Evolutionary conservation across 1,139 yeast species (phyloP), one percentile per base, ranked within the genome.

Genomic region (Geotrichum klebahnii): DNA sequence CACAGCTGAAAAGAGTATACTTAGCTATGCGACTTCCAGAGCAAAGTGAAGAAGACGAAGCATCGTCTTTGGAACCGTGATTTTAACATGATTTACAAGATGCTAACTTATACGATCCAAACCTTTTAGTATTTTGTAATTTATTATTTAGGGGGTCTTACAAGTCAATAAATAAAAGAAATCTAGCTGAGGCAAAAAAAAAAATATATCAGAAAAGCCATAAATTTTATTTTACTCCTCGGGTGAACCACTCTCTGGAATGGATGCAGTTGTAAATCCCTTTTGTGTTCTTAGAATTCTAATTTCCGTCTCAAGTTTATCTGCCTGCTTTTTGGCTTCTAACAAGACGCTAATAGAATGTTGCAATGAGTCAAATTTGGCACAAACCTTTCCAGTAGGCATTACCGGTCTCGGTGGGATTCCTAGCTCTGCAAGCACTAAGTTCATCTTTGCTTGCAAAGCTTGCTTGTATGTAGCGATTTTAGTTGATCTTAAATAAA

Each of bases 261-360:
- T 31, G 10, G 35, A 22, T 26, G 38, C 16, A 17, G 17, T 40
- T 3, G 44, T n/a, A 17, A 14, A 38, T 22, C 46, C 53, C 38
- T 52, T 58, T 53, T 57, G 59, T 5, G 53, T 55, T 60, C 78
- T 78, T 29, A 82, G 75, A 56, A 86, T 76, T 54, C 76, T 74
- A 45, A 84, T 76, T 60, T 89, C 97, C 1, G 95, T 81, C 56
- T 87, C 94, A 19, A 89, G 71, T 68, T 89, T 89, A 67, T 92
- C 98, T 34, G 80, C 80, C 49, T 88, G 96, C 65, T 81, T 84
- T 69, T 92, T 92, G 9, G 92, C 76, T 53, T 92, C 97, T 50
- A 90, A 71, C 54, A 92, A 71, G 2, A 84, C 78, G 9, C 82
- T 82, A 37, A 88, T 86, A 0, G 84, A 75, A 57, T 84, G 80